phyloP scores from a whole-genome alignment of 169 alveolate genomes.

The Babesia divergens region DNA sequence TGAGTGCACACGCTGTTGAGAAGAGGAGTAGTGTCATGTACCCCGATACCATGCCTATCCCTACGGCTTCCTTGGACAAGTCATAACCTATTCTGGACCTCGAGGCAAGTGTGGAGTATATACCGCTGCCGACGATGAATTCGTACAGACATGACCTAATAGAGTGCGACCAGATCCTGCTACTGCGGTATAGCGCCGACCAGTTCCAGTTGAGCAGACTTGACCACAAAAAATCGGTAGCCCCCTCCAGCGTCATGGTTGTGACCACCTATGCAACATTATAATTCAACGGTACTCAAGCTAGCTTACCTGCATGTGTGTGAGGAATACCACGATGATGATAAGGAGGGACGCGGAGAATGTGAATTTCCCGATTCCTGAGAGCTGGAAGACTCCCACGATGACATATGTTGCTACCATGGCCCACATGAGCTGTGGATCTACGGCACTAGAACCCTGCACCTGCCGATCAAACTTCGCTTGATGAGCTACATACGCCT shows the following conservation, averaged over 20 bases:
- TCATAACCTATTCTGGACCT: constrained; percentile 66
- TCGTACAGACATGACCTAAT: constrained; percentile 71
- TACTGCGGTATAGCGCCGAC: constrained; percentile 51
- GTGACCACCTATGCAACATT: not conserved
- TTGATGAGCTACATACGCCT: constrained; percentile 40
- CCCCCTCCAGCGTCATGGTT: constrained; percentile 55
- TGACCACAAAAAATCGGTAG: constrained; percentile 25
- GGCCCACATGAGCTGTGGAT: constrained; percentile 34
- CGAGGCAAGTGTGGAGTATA: constrained; percentile 70
- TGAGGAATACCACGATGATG: constrained; percentile 58
- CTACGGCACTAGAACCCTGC: not conserved
- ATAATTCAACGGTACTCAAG: not conserved
- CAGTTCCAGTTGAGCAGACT: constrained; percentile 50
- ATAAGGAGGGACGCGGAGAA: constrained; percentile 67
- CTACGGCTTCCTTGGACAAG: constrained; percentile 53
- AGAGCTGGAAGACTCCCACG: constrained; percentile 54
- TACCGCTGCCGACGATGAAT: constrained; percentile 71
- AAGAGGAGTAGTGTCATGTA: constrained; percentile 48
- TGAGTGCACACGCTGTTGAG: constrained; percentile 42
- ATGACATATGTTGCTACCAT: constrained; percentile 36
- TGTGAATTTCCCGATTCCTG: constrained; percentile 70
- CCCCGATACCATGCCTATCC: constrained; percentile 54
- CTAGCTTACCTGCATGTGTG: constrained; percentile 64
- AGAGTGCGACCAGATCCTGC: constrained; percentile 74
- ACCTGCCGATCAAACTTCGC: constrained; percentile 16